Base-by-base conservation (phyloP, 2,329 filamentous ascomycete genomes). In the Colletotrichum somersetense region DNA sequence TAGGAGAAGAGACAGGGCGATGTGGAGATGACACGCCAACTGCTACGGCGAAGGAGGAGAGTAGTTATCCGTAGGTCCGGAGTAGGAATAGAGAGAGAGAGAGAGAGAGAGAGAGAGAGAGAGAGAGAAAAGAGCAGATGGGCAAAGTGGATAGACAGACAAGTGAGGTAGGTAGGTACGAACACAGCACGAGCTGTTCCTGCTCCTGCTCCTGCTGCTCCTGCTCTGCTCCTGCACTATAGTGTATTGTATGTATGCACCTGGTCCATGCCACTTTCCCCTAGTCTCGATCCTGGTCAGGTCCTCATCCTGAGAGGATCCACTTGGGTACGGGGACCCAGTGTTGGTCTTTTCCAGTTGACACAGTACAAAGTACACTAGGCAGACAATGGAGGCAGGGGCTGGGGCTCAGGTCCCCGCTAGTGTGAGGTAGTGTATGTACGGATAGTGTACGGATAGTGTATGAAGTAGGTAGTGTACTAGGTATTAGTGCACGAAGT, bases 261-360 rank as follows among this genome's bases (percentile, higher is more conserved):
- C 66, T 72, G 58, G 40, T 20, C 48, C 57, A 55, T 48, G 66
- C 56, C 66, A 46, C 35, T 64, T 44, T 52, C 26, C 63, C 67
- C 53, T 70, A 69, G 52, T 66, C 61, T 33, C 44, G 52, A 69
- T 65, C 66, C 66, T 57, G 61, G 66, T 69, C 65, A 62, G 65
- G 48, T 46, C 48, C 65, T 53, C 35, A n/a, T 38, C 35, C 26
- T 56, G 16, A 14, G 53, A 38, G 65, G 58, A 53, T 59, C 67
- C 48, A 42, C 48, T 38, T 56, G 20, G 71, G 71, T 73, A 73
- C 67, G 58, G 67, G 55, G 67, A 52, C 38, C 59, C 71, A 73
- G 71, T 73, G 62, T 30, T 11, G 5, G 11, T 0, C 1, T 2
- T 20, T n/a, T 18, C 7, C 26, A n/a, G 30, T 35, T 61, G 53